These are phyloP conservation scores for Talaromyces sp. DNA, from an alignment of 2,329 filamentous ascomycete species.

Conservation along the genomic window DNA sequence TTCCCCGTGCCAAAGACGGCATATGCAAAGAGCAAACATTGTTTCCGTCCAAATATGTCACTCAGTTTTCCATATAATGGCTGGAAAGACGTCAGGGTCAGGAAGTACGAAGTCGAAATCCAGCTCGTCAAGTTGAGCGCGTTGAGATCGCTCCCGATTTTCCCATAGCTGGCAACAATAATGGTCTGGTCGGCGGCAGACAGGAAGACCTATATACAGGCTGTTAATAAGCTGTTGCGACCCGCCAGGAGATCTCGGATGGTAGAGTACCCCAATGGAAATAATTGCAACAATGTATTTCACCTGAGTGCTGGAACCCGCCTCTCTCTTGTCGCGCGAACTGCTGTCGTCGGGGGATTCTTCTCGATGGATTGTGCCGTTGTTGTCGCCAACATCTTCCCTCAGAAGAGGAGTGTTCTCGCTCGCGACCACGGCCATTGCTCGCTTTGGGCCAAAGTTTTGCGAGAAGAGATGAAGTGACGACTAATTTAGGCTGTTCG, in stretches of 20 bases:
- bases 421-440: not conserved
- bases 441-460: not conserved
- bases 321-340: not conserved
- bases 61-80: conserved; percentile 60
- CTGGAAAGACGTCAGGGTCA: conserved; percentile 71
- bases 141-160: conserved; percentile 77
- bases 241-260: conserved; percentile 4
- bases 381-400: conserved; percentile 14
- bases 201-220: conserved; percentile 54
- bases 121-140: conserved; percentile 79
- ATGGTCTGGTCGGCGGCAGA: conserved; percentile 73
- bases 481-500: no score
- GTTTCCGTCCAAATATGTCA: conserved; percentile 51
- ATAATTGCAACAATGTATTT: conserved; percentile 59
- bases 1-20: conserved; percentile 62
- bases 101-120: conserved; percentile 67
- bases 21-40: conserved; percentile 62
- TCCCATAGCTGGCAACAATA: conserved; percentile 72
- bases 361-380: conserved; percentile 23
- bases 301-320: conserved; percentile 26
- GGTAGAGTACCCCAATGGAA: conserved; percentile 51
- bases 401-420: conserved; percentile 11
- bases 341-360: conserved; percentile 23
- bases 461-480: not conserved
- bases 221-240: not conserved